Evolutionary conservation across 768 basidiomycete genomes (phyloP).

Genomic region (Vararia minispora): DNA sequence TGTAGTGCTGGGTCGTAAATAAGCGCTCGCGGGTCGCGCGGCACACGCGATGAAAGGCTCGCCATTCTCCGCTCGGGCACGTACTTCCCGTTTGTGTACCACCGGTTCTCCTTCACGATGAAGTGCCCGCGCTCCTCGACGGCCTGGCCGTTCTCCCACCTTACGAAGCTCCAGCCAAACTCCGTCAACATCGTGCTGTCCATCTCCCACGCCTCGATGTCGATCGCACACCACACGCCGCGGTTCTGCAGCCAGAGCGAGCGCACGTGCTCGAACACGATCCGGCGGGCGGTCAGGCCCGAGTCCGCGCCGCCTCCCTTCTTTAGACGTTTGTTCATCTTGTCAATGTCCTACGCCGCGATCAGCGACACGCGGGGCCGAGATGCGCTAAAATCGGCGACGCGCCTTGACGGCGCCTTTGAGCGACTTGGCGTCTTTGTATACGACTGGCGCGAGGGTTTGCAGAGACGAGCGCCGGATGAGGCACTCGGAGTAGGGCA

Average conservation of each 20-base stretch:
- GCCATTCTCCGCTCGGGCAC: conserved; percentile 52
- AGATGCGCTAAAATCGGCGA: neutral
- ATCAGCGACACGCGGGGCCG: neutral
- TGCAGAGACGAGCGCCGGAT: conserved; percentile 47
- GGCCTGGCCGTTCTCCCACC: conserved; percentile 42
- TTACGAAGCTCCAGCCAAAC: conserved; percentile 62
- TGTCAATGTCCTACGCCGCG: conserved; percentile 50
- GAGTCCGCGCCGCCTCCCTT: conserved; percentile 51
- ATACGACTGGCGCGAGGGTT: conserved; percentile 46
- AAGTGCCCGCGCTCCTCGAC: conserved; percentile 45
- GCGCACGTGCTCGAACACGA: conserved; percentile 59
- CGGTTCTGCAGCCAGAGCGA: conserved; percentile 47
- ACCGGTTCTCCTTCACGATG: conserved; percentile 49
- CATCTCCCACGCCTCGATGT: conserved; percentile 77
- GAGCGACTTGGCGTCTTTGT: conserved; percentile 41
- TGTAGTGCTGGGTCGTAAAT: conserved; percentile 37
- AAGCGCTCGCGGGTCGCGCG: neutral
- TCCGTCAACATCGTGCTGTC: conserved; percentile 70
- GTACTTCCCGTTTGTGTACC: conserved; percentile 48
- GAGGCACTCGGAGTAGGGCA: conserved; percentile 73
- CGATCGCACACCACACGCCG: conserved; percentile 69
- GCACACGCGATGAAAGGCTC: conserved; percentile 2
- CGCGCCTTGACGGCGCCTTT: conserved; percentile 49
- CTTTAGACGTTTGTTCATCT: conserved; percentile 71
- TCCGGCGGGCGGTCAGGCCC: conserved; percentile 41